Evolutionary conservation across 805 yeast species (phyloP), one percentile per base, ranked within the genome.

Genomic region (Saccharomycopsis fodiens): DNA sequence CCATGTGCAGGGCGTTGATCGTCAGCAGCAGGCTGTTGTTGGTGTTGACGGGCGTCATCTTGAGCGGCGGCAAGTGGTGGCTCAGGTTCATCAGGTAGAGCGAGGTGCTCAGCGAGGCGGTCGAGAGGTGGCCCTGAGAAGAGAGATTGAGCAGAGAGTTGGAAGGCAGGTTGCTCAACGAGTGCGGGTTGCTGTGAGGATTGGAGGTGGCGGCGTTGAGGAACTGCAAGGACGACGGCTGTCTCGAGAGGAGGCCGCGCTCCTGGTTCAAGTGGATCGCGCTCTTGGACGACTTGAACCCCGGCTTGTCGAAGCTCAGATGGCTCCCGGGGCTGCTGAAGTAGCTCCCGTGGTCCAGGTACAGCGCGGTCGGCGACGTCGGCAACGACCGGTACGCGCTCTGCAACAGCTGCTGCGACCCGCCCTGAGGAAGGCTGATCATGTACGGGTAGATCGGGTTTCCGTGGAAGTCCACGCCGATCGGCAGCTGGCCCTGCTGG

Each of bases 101-200:
- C 19, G 49, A 45, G 2, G 50, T 37, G 3, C 46, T 29, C 3
- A 47, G 42, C 15, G 49, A 41, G 15, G 29, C 10, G 16, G 49
- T 31, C 15, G 52, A 41, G 15, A 41, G 32, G 12, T 29, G 15
- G 34, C 43, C 39, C 20, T 34, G 15, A 5, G 32, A 46, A 19
- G 47, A 34, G 29, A 29, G 19, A 29, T 49, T 49, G 4, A 43
- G 35, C n/a, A 35, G 42, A 4, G 47, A 42, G 39, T 59, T 69
- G 54, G 69, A 70, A 47, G 69, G 66, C 50, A 59, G 73, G 48
- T 63, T 68, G 47, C 55, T 54, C 46, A 57, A 64, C 46, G 67
- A 66, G 46, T 68, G 73, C 70, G 73, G 68, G 55, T 50, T 51
- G 10, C 59, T 61, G 10, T 10, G 6, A 7, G 29, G 29, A n/a